Percentiles rank a stretch among this genome's conserved stretches.
These are phyloP conservation scores for Isoetes engelmannii DNA, from an alignment of 83 land plant species.

Conservation along the genomic window DNA sequence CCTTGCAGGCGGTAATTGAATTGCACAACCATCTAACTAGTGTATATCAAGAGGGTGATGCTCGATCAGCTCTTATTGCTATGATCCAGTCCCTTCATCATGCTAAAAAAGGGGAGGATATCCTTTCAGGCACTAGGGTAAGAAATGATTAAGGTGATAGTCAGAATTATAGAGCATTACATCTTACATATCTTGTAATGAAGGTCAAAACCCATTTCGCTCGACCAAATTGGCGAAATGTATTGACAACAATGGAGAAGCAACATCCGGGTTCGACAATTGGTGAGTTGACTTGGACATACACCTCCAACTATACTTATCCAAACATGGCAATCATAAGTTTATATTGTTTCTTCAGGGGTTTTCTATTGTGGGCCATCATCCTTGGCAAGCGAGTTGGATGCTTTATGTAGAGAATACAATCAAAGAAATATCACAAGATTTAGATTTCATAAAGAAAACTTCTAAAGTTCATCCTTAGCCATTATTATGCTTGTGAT, in stretches of 20 bases:
- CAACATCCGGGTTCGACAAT: not conserved
- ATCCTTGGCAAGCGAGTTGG: not conserved
- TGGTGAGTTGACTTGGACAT: slow-evolving; percentile 1
- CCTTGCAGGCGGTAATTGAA: slow-evolving; percentile 7
- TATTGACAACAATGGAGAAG: slow-evolving; percentile 6
- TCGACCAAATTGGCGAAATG: slow-evolving; percentile 7
- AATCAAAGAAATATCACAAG: not conserved
- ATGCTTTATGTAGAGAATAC: not conserved
- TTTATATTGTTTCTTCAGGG: not conserved
- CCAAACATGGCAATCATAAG: not conserved
- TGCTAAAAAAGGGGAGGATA: slow-evolving; percentile 1
- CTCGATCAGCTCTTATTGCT: slow-evolving; percentile 4
- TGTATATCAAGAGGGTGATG: slow-evolving; percentile 11
- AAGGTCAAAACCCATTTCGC: slow-evolving; percentile 6
- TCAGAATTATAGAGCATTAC: not conserved
- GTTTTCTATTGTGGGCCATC: slow-evolving; percentile 6
- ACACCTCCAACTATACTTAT: not conserved
- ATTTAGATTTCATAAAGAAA: slow-evolving; percentile 5
- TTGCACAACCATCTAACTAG: slow-evolving; percentile 6
- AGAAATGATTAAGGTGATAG: not conserved
- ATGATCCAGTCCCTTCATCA: slow-evolving; percentile 6
- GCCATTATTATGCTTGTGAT: too few species aligned
- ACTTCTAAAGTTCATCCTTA: not conserved
- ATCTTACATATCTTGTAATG: not conserved
- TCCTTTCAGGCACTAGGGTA: slow-evolving; percentile 11